Percentiles rank a stretch among this genome's conserved stretches.
phyloP scores from a whole-genome alignment of 2,329 filamentous ascomycete genomes.

The Arthroderma sp. region DNA sequence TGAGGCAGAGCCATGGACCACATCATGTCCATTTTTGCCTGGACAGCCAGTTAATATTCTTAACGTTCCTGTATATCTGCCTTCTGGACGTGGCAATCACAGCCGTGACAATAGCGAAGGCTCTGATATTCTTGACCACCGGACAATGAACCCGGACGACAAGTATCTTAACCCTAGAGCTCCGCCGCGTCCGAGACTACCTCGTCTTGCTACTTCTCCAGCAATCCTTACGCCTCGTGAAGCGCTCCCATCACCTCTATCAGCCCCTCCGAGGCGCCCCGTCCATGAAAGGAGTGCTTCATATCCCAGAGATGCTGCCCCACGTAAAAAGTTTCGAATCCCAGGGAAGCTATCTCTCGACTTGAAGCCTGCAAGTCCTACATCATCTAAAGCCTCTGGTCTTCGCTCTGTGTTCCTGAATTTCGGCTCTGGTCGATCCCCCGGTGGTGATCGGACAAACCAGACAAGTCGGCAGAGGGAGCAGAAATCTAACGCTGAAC shows the following conservation, averaged over 20 bases:
- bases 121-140: constrained; percentile 46
- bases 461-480: too few relatives aligned
- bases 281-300: constrained; percentile 20
- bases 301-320: constrained; percentile 21
- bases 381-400: constrained; percentile 22
- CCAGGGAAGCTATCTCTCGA: constrained; percentile 16
- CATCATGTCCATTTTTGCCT: constrained; percentile 69
- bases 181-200: constrained; percentile 35
- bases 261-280: constrained; percentile 14
- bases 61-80: constrained; percentile 59
- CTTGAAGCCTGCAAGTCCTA: constrained; percentile 19
- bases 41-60: constrained; percentile 79
- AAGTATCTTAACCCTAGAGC: constrained; percentile 60
- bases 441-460: constrained; percentile 6
- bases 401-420: constrained; percentile 27
- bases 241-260: constrained; percentile 13
- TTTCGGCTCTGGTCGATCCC: constrained; percentile 17
- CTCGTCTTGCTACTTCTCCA: constrained; percentile 34
- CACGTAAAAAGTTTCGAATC: constrained; percentile 13
- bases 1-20: constrained; percentile 57
- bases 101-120: constrained; percentile 49
- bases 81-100: constrained; percentile 30
- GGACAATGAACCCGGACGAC: constrained; percentile 65
- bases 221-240: constrained; percentile 6
- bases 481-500: too few relatives aligned